Evolutionary conservation across 2,329 filamentous ascomycete species (phyloP).

Genomic region (Colletotrichum sublineola): DNA sequence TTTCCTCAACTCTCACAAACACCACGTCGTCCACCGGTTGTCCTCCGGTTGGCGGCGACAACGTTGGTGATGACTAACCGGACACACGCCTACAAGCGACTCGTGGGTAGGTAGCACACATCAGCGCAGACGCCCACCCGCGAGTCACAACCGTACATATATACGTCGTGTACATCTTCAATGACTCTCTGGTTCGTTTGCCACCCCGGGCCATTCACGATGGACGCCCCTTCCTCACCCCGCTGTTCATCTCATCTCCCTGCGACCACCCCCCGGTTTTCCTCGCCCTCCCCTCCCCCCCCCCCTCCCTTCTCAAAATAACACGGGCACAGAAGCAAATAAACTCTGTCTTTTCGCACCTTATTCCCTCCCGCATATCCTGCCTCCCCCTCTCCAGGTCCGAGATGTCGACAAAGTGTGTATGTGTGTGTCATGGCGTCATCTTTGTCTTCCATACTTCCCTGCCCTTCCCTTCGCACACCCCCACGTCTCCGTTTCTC

Average conservation of each 20-base stretch:
- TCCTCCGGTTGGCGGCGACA: too few relatives aligned
- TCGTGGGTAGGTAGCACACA: too few relatives aligned
- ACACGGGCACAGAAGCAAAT: background rate
- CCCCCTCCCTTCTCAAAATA: background rate
- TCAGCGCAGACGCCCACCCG: too few relatives aligned
- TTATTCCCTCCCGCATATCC: background rate
- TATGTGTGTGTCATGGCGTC: background rate
- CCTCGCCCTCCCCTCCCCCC: background rate
- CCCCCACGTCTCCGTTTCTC: background rate
- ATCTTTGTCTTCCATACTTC: background rate
- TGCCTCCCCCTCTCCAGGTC: background rate
- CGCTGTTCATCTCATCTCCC: background rate
- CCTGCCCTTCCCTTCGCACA: background rate
- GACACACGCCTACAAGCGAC: background rate
- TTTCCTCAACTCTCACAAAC: too few relatives aligned
- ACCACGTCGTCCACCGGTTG: background rate
- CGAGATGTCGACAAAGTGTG: background rate
- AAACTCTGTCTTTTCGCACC: background rate
- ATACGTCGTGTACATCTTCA: background rate
- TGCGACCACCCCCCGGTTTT: background rate
- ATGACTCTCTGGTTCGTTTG: background rate
- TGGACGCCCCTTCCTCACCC: background rate
- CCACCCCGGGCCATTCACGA: background rate
- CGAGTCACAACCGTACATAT: background rate
- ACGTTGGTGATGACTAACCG: background rate